Evolutionary conservation across 805 yeast species (phyloP).

Genomic region (Teunomyces cretensis): DNA sequence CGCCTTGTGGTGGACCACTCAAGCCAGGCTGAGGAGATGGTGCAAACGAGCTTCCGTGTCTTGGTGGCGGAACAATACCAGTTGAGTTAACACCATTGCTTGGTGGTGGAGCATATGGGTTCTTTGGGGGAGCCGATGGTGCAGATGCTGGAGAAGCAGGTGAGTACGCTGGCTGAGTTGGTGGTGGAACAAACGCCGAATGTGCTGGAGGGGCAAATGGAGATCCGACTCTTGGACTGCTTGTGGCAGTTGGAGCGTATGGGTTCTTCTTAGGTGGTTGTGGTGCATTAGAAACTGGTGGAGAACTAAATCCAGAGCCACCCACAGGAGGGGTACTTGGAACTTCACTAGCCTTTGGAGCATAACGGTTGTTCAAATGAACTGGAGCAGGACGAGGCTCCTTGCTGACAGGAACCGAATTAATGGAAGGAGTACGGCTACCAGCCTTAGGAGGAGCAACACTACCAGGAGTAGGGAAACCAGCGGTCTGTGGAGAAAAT

Average conservation of each 20-base stretch:
- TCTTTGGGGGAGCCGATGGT: conserved; percentile 23
- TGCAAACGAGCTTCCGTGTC: conserved; percentile 4
- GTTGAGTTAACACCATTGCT: conserved; percentile 1
- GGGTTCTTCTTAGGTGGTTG: conserved; percentile 17
- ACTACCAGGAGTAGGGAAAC: neutral
- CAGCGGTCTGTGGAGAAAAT: neutral
- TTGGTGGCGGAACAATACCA: conserved; percentile 10
- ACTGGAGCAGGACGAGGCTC: conserved; percentile 22
- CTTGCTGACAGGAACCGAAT: conserved; percentile 7
- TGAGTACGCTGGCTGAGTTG: conserved; percentile 9
- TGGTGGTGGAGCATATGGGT: conserved; percentile 39
- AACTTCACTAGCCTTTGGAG: conserved; percentile 10
- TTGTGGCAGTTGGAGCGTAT: conserved; percentile 22
- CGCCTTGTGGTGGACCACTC: conserved; percentile 9
- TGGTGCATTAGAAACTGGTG: conserved; percentile 27
- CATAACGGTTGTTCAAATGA: conserved; percentile 32
- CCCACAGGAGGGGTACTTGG: conserved; percentile 4
- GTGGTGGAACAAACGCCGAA: conserved; percentile 14
- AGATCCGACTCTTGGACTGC: conserved; percentile 10
- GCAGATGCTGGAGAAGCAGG: conserved; percentile 12
- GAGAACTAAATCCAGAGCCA: conserved; percentile 19
- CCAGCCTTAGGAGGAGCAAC: conserved; percentile 26
- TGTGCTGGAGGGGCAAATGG: conserved; percentile 35
- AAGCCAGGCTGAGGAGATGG: conserved; percentile 5
- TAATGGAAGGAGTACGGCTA: conserved; percentile 26